Conservation (phyloP, 768 basidiomycete species). For the Kwoniella pini region DNA sequence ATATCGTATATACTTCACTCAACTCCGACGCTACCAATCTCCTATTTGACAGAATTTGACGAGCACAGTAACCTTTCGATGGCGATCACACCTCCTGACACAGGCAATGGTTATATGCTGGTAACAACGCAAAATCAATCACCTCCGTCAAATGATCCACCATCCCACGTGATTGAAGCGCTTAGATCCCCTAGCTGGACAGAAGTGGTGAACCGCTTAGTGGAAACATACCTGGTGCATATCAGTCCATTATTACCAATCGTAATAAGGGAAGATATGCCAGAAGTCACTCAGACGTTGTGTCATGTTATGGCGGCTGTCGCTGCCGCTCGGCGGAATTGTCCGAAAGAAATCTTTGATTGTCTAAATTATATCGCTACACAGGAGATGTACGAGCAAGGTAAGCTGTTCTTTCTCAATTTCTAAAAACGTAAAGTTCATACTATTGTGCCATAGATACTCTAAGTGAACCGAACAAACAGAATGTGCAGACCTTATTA, state of each 20-base stretch:
- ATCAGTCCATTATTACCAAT: conserved; percentile 24
- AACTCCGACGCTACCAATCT: conserved; percentile 24
- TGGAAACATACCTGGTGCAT: conserved; percentile 22
- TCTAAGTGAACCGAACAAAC: conserved; percentile 14
- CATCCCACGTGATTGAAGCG: conserved; percentile 18
- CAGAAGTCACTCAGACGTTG: conserved; percentile 11
- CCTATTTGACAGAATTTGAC: conserved; percentile 18
- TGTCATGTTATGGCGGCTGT: conserved; percentile 25
- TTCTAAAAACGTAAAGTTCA: not conserved
- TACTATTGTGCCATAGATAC: conserved; percentile 10
- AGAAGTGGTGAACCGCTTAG: conserved; percentile 26
- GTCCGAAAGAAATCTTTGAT: conserved; percentile 29
- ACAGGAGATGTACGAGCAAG: conserved; percentile 24
- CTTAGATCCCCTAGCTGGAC: conserved; percentile 24
- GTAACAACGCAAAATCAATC: not conserved
- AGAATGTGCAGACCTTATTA: conserved; percentile 26
- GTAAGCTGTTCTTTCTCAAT: not conserved
- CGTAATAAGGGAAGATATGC: conserved; percentile 21
- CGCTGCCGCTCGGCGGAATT: conserved; percentile 22
- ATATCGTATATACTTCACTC: conserved; percentile 32
- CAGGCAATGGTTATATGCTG: conserved; percentile 24
- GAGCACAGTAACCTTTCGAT: conserved; percentile 14
- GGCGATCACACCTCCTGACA: conserved; percentile 4
- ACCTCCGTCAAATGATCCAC: conserved; percentile 7
- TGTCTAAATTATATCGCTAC: conserved; percentile 17